Evolutionary conservation across 2,329 filamentous ascomycete genomes (phyloP).

Genomic region (Monosporascus ibericus): DNA sequence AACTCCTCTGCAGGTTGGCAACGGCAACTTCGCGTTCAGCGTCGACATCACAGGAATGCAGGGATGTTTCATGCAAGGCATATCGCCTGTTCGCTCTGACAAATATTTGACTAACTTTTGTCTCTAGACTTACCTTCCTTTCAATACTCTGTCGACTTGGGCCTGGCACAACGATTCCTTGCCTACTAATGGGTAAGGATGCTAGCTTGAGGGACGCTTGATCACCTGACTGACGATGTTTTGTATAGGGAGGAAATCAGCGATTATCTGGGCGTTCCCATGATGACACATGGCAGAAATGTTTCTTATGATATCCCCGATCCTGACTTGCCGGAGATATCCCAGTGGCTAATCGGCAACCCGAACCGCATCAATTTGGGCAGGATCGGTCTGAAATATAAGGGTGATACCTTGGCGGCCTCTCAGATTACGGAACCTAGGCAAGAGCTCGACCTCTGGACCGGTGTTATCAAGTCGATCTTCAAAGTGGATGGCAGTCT

Average conservation of each 20-base stretch:
- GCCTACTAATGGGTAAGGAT: conserved; percentile 27
- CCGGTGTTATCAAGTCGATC: conserved; percentile 31
- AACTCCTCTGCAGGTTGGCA: conserved; percentile 23
- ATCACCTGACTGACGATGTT: neutral
- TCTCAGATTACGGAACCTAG: conserved; percentile 21
- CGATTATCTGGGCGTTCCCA: conserved; percentile 28
- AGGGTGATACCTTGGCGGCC: conserved; percentile 23
- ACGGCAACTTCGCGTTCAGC: conserved; percentile 25
- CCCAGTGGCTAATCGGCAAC: conserved; percentile 47
- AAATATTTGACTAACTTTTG: neutral
- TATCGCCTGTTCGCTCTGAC: neutral
- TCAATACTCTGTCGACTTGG: conserved; percentile 24
- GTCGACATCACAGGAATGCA: conserved; percentile 25
- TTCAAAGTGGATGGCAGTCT: conserved; percentile 26
- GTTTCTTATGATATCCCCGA: conserved; percentile 34
- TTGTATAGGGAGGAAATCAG: conserved; percentile 17
- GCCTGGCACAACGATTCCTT: conserved; percentile 27
- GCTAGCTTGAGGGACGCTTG: neutral
- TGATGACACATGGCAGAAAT: conserved; percentile 30
- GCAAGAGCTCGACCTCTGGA: conserved; percentile 33
- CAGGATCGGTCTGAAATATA: conserved; percentile 35
- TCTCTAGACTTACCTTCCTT: conserved; percentile 19
- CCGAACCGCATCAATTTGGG: conserved; percentile 39
- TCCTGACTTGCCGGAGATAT: conserved; percentile 28
- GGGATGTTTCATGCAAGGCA: neutral